Conservation (phyloP, 345 rosid genomes). For the Eucalyptus urophylla region DNA sequence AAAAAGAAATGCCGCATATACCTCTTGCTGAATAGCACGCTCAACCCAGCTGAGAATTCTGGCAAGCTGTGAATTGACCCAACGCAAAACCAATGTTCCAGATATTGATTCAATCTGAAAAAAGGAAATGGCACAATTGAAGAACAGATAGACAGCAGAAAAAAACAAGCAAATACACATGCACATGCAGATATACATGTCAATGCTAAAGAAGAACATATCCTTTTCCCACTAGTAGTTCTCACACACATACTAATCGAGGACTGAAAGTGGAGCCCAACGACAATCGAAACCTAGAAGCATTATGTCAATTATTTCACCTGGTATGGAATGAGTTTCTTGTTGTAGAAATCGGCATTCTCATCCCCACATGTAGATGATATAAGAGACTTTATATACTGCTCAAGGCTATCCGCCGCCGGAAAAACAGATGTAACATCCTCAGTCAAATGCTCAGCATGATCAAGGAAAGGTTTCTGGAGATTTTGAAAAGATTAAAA, state of each 20-base stretch:
- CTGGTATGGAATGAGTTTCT: conserved; percentile 72
- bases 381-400: conserved; percentile 53
- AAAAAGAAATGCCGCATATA: neutral
- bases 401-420: conserved; percentile 87
- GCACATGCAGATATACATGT: neutral
- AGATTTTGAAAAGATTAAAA: conserved; percentile 8
- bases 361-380: conserved; percentile 50
- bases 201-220: neutral
- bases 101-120: conserved; percentile 78
- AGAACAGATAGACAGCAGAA: neutral
- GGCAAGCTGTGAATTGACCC: conserved; percentile 92
- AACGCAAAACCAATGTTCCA: conserved; percentile 89
- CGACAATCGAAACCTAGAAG: neutral
- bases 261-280: neutral
- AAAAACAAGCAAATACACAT: neutral
- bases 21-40: conserved; percentile 95
- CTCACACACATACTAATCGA: neutral
- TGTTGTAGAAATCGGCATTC: conserved; percentile 42
- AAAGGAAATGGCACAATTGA: neutral
- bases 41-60: conserved; percentile 92
- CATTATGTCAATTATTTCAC: conserved; percentile 17
- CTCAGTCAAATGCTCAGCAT: conserved; percentile 84
- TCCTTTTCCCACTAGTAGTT: neutral
- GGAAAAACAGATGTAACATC: conserved; percentile 90
- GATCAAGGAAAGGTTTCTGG: conserved; percentile 94